Evolutionary conservation across 78 protist species (phyloP), one percentile per base, ranked within the genome.

Genomic region (Dictyostelium brefeldianum): DNA sequence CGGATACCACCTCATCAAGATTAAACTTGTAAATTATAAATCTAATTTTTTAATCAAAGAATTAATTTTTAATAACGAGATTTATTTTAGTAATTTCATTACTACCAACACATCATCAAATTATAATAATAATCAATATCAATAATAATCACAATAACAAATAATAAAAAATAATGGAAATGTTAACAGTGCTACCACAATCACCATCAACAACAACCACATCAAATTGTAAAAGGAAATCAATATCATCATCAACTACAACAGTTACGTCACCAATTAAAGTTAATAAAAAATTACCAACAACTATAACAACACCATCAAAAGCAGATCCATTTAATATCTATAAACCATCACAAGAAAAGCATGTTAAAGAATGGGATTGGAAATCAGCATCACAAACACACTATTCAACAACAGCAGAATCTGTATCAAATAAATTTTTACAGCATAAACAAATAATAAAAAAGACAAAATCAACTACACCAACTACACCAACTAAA

Each of bases 301-400:
- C 15, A 4, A 29, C 54, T 43, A 43, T 70, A 43, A 18, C 46
- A 7, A 47, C 36, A 36, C 18, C 78, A 43, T 70, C 46, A 43
- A 36, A 36, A 36, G 14, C 51, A 62, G 31, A 77, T 67, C 29
- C 56, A 48, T 59, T 70, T 53, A 64, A 64, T 14, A 41, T 59
- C 20, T 29, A 80, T 12, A 59, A 80, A 78, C 20, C 53, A 53
- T 11, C 46, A 20, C 51, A 20, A 31, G 41, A 70, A 43, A 27
- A 17, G n/a, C 18, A 73, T n/a, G 18, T 78, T 1, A 84, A 54
- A 56, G 92, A 84, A 31, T 87, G 93, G 93, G 93, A 87, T 65
- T 87, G 93, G 93, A 74, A 87, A 77, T 25, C 50, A 7, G 83
- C 93, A 46, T 62, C 93, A 14, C 25, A 41, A 25, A 78, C 47